Percentiles rank a stretch among this genome's conserved stretches.
phyloP scores from a whole-genome alignment of 176 grass and related monocot species.

The Musa troglodytarum region DNA sequence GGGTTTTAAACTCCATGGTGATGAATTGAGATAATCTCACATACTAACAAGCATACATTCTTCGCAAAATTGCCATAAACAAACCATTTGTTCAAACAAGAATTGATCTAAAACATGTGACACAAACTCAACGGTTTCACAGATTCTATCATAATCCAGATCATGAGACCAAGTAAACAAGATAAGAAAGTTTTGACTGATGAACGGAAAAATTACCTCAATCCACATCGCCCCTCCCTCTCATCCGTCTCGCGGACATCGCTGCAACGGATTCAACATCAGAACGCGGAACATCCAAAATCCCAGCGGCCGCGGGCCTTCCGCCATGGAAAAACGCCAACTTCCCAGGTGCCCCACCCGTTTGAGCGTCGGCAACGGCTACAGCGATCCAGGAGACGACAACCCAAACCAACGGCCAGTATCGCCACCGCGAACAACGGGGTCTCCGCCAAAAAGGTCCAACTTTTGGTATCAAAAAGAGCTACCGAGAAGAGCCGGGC shows the following conservation, averaged over 20 bases:
- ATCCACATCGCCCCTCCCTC: neutral
- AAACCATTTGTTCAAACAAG: neutral
- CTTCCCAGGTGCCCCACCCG: neutral
- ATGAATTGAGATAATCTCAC: too few species aligned
- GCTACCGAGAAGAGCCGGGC: neutral
- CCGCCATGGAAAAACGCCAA: constrained; percentile 4
- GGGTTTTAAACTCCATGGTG: too few species aligned
- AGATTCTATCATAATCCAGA: neutral
- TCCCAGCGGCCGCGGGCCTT: neutral
- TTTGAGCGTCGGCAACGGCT: neutral
- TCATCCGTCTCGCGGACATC: neutral
- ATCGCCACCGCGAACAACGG: neutral
- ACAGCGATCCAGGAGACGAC: neutral
- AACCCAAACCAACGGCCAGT: neutral
- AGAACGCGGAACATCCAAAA: neutral
- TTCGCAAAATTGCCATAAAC: neutral
- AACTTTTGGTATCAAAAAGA: neutral
- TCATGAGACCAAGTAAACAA: neutral
- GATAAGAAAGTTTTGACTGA: neutral
- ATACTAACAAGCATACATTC: too few species aligned
- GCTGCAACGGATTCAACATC: neutral
- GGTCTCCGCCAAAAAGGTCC: neutral
- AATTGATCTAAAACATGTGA: neutral
- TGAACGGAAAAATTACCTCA: neutral
- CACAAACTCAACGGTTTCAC: neutral